Evolutionary conservation across 1,284 basidiomycete genomes (phyloP).

Genomic region (Microbotryum saponariae): DNA sequence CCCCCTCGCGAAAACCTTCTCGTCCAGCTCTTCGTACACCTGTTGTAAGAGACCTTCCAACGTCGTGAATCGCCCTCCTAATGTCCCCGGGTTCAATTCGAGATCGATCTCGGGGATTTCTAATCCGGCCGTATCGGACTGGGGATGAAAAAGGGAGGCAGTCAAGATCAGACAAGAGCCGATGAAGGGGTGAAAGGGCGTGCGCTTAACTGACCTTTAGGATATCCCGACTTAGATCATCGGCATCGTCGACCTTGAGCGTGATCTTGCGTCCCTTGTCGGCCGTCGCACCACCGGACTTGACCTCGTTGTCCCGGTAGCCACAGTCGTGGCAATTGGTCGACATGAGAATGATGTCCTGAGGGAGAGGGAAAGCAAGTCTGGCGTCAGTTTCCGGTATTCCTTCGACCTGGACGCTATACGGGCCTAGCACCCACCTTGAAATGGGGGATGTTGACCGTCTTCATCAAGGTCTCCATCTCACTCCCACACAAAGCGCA

Average conservation of each 20-base stretch:
- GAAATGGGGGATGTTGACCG: constrained; percentile 95
- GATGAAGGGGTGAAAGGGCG: background rate
- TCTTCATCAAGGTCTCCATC: constrained; percentile 88
- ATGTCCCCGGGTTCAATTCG: constrained; percentile 80
- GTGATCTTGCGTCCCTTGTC: constrained; percentile 76
- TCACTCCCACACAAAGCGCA: constrained; percentile 84
- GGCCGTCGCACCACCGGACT: constrained; percentile 83
- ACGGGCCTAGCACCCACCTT: constrained; percentile 52
- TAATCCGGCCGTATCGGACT: constrained; percentile 89
- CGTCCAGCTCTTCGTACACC: constrained; percentile 87
- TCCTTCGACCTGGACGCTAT: background rate
- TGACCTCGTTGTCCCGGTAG: constrained; percentile 96
- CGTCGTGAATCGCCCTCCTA: constrained; percentile 98
- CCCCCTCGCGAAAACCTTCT: constrained; percentile 77
- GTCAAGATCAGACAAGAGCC: background rate
- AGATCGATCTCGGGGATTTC: constrained; percentile 93
- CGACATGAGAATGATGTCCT: constrained; percentile 98
- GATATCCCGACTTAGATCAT: constrained; percentile 89
- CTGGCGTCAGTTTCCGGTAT: background rate
- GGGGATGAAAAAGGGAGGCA: background rate
- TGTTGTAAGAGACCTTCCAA: constrained; percentile 91
- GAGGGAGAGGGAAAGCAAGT: background rate
- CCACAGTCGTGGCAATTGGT: constrained; percentile 93
- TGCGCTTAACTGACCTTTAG: constrained; percentile 58
- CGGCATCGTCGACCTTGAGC: constrained; percentile 82